phyloP scores from a whole-genome alignment of 108 stramenopile genomes.

The Cyclotella choctawhatcheeana region DNA sequence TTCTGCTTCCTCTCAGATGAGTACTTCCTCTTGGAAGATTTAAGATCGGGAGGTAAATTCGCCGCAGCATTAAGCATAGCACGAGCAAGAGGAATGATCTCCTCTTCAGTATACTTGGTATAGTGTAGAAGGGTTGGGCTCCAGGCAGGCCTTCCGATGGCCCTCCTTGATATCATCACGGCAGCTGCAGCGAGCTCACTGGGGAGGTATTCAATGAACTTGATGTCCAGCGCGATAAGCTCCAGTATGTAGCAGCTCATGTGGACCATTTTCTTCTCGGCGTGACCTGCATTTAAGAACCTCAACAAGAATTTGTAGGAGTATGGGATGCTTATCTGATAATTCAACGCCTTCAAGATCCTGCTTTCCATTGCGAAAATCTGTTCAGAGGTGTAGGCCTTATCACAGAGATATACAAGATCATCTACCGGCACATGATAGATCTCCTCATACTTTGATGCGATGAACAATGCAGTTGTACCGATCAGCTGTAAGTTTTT shows the following conservation, averaged over 20 bases:
- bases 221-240: constrained; percentile 75
- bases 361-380: constrained; percentile 87
- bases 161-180: constrained; percentile 77
- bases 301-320: constrained; percentile 85
- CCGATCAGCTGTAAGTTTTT: constrained; percentile 90
- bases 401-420: constrained; percentile 84
- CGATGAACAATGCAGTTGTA: constrained; percentile 79
- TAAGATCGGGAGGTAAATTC: constrained; percentile 29
- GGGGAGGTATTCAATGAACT: constrained; percentile 76
- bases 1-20: constrained; percentile 31
- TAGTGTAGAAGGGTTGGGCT: constrained; percentile 81
- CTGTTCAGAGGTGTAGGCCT: constrained; percentile 72
- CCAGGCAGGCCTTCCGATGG: constrained; percentile 76
- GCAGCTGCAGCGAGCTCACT: constrained; percentile 88
- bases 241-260: constrained; percentile 82
- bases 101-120: constrained; percentile 77
- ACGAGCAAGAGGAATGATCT: constrained; percentile 69
- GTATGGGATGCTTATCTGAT: constrained; percentile 85
- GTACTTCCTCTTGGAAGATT: constrained; percentile 72
- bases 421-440: constrained; percentile 83
- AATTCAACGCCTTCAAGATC: constrained; percentile 82
- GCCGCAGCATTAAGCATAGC: constrained; percentile 45
- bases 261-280: constrained; percentile 72
- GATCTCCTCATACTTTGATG: constrained; percentile 95
- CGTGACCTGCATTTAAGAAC: constrained; percentile 88